A percentile compares a stretch with the other conserved stretches of the same genome.
phyloP scores from a whole-genome alignment of 352 stramenopile species.

The Globisporangium okanoganense region DNA sequence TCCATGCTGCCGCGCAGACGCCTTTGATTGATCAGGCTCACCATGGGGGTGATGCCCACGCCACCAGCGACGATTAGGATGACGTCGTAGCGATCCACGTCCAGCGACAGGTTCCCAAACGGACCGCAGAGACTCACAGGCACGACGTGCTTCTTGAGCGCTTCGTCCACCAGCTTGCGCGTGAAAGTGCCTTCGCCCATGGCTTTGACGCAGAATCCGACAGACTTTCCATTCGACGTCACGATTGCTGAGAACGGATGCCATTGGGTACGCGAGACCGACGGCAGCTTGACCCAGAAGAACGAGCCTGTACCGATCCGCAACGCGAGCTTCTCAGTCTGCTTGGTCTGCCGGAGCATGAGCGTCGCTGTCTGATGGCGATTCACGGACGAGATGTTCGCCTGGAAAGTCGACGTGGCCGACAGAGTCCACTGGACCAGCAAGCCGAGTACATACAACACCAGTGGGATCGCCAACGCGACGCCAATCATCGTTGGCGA shows the following conservation, averaged over 20 bases:
- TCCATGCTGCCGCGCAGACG: conserved; percentile 24
- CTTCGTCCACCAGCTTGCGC: conserved; percentile 39
- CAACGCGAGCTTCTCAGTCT: conserved; percentile 58
- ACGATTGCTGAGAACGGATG: conserved; percentile 83
- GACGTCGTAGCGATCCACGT: conserved; percentile 61
- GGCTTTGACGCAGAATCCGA: conserved; percentile 73
- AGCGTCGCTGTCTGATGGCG: conserved; percentile 48
- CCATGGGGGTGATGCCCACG: conserved; percentile 75
- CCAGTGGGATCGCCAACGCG: conserved; percentile 59
- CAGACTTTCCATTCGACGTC: conserved; percentile 61
- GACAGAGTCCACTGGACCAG: conserved; percentile 48
- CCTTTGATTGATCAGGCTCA: conserved; percentile 74
- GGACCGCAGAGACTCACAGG: conserved; percentile 58
- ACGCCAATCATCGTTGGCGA: conserved; percentile 44
- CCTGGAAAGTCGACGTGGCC: conserved; percentile 46
- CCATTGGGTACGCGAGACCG: conserved; percentile 63
- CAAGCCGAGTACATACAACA: conserved; percentile 53
- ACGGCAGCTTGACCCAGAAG: conserved; percentile 73
- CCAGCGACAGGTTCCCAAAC: conserved; percentile 58
- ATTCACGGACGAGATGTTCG: conserved; percentile 19
- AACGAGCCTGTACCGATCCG: conserved; percentile 61
- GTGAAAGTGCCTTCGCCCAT: conserved; percentile 57
- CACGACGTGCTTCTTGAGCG: conserved; percentile 36
- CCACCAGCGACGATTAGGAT: conserved; percentile 66
- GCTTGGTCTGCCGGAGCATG: conserved; percentile 41